Percentiles rank a stretch among this genome's conserved stretches.
Evolutionary conservation across 768 basidiomycete species (phyloP).

Genomic region (Boletus rubropictus): DNA sequence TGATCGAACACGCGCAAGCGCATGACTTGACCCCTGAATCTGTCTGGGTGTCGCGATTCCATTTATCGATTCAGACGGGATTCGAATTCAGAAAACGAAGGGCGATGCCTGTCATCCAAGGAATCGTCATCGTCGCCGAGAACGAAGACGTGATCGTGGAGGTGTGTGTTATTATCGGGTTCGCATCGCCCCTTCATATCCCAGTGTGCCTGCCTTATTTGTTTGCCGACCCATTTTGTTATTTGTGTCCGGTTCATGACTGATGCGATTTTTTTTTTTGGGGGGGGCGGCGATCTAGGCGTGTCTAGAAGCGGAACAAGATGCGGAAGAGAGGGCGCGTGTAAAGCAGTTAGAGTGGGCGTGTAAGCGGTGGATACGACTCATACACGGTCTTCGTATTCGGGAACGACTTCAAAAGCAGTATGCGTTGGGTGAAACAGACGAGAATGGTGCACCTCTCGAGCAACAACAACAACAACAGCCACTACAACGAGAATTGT

Average conservation of each 20-base stretch:
- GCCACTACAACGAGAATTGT: slow-evolving; percentile 9
- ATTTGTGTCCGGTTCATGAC: slow-evolving; percentile 1
- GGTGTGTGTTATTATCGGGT: slow-evolving; percentile 38
- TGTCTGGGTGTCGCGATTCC: background rate
- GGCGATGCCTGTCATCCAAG: slow-evolving; percentile 78
- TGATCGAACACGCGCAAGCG: background rate
- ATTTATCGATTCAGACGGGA: slow-evolving; percentile 55
- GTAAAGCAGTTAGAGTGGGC: slow-evolving; percentile 73
- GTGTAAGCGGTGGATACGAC: slow-evolving; percentile 81
- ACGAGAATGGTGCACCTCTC: background rate
- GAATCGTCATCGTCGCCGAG: slow-evolving; percentile 82
- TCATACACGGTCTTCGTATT: slow-evolving; percentile 85
- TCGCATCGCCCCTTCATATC: slow-evolving; percentile 1
- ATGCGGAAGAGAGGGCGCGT: slow-evolving; percentile 70
- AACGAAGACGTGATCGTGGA: slow-evolving; percentile 70
- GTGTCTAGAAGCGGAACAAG: slow-evolving; percentile 75
- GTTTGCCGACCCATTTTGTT: background rate
- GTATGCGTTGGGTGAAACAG: slow-evolving; percentile 40
- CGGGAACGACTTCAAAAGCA: slow-evolving; percentile 76
- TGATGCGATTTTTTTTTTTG: slow-evolving; percentile 5
- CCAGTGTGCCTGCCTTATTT: background rate
- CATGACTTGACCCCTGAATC: slow-evolving; percentile 5
- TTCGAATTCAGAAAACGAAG: slow-evolving; percentile 95
- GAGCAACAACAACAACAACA: slow-evolving; percentile 3
- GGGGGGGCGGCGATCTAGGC: slow-evolving; percentile 48